Percentiles rank a stretch among this genome's conserved stretches.
Evolutionary conservation across 139 green algal genomes (phyloP).

Genomic region (Ettlia oleoabundans): DNA sequence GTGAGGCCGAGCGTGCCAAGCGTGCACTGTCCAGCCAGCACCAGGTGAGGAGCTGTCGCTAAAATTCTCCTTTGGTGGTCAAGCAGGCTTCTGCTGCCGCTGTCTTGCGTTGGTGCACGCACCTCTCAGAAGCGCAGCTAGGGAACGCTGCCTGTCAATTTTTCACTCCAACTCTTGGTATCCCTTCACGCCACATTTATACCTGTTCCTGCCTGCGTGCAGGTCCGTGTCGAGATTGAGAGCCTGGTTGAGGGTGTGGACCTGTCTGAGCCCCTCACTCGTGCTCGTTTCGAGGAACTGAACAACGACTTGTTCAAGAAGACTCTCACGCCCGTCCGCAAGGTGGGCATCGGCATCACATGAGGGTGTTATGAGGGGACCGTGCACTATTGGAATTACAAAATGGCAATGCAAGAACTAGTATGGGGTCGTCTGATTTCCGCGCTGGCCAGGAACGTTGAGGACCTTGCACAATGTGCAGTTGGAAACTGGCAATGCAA

Average conservation of each 20-base stretch:
- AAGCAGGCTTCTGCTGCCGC: conserved; percentile 32
- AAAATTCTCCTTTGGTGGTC: too few relatives aligned
- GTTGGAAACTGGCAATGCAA: background rate
- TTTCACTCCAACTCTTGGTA: too few relatives aligned
- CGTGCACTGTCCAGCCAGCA: conserved; percentile 95
- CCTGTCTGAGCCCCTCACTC: conserved; percentile 96
- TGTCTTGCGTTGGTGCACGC: too few relatives aligned
- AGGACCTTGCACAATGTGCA: too few relatives aligned
- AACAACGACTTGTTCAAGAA: conserved; percentile 99
- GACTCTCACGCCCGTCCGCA: conserved; percentile 96
- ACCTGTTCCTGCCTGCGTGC: background rate
- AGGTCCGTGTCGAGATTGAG: conserved; percentile 98
- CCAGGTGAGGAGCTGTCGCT: too few relatives aligned
- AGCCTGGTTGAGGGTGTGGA: conserved; percentile 94
- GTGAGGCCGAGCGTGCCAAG: conserved; percentile 98
- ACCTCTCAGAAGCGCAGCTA: too few relatives aligned
- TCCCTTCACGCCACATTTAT: too few relatives aligned
- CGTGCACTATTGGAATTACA: background rate
- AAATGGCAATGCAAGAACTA: background rate
- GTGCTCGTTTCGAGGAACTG: conserved; percentile 99
- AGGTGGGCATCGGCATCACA: too few relatives aligned
- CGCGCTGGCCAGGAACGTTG: too few relatives aligned
- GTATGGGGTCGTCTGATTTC: too few relatives aligned
- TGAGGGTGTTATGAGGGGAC: background rate
- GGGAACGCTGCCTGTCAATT: too few relatives aligned